Evolutionary conservation across 2,329 filamentous ascomycete genomes (phyloP).

Genomic region (Aspergillus glaucus): DNA sequence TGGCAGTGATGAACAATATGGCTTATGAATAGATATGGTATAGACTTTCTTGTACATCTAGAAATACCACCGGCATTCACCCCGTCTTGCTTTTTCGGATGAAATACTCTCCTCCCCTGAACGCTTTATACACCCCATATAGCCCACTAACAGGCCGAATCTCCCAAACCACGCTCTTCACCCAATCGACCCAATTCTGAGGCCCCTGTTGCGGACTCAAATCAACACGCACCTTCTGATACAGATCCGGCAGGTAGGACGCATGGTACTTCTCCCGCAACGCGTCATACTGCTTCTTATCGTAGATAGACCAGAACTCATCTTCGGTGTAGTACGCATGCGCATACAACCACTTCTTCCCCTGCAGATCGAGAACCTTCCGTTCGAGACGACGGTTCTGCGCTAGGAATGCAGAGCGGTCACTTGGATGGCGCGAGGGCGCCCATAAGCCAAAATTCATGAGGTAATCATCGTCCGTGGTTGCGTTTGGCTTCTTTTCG

Average conservation of each 20-base stretch:
- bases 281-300: constrained; percentile 31
- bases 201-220: constrained; percentile 1
- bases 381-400: constrained; percentile 67
- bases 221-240: constrained; percentile 16
- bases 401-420: constrained; percentile 50
- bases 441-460: constrained; percentile 70
- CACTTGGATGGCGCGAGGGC: constrained; percentile 53
- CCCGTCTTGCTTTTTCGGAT: constrained; percentile 1
- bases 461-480: constrained; percentile 27
- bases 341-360: constrained; percentile 82
- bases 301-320: constrained; percentile 41
- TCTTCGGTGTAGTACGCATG: constrained; percentile 72
- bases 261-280: constrained; percentile 36
- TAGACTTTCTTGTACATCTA: neutral
- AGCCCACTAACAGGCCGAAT: constrained; percentile 20
- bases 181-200: constrained; percentile 8
- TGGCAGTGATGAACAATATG: neutral
- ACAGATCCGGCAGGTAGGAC: constrained; percentile 13
- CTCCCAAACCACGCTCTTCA: constrained; percentile 12
- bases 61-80: neutral
- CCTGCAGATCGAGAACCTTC: constrained; percentile 62
- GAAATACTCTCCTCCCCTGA: constrained; percentile 19
- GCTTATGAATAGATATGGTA: neutral
- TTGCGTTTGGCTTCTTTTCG: neutral
- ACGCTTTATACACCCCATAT: constrained; percentile 20